A percentile compares a stretch with the other conserved stretches of the same genome.
Conservation (phyloP, 75 land plant species). For the Cunninghamia lanceolata region DNA sequence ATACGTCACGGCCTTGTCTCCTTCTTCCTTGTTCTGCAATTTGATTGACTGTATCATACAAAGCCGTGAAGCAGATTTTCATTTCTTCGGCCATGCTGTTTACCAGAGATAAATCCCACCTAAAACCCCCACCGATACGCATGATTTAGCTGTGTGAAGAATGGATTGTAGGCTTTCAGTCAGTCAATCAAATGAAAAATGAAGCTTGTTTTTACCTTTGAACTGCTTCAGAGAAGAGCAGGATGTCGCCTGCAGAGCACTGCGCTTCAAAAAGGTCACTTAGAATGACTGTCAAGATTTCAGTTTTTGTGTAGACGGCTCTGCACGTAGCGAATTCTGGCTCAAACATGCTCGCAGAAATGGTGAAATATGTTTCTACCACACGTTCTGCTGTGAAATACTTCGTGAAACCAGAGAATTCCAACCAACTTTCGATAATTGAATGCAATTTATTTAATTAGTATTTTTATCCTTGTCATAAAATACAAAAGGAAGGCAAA, state of each 20-base stretch:
- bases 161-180: not conserved
- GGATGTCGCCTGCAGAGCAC: constrained; percentile 32
- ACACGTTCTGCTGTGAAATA: constrained; percentile 31
- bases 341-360: constrained; percentile 24
- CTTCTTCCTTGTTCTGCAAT: constrained; percentile 19
- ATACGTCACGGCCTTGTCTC: constrained; percentile 19
- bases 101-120: constrained; percentile 33
- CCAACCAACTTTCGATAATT: constrained; percentile 50
- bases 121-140: not conserved
- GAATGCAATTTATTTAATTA: not conserved
- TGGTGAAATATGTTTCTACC: constrained; percentile 34
- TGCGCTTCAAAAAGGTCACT: constrained; percentile 39
- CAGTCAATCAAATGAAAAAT: not conserved
- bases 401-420: constrained; percentile 30
- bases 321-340: constrained; percentile 33
- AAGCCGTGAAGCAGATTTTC: constrained; percentile 28
- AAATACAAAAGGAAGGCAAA: not conserved
- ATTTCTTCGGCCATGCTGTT: constrained; percentile 20
- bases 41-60: constrained; percentile 27
- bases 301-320: constrained; percentile 30
- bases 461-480: not conserved
- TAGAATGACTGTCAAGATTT: constrained; percentile 20
- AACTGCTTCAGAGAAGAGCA: constrained; percentile 31
- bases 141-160: not conserved
- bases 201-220: constrained; percentile 12